These are phyloP conservation scores for Didymella pinodella DNA, from an alignment of 2,329 filamentous ascomycete species.

Conservation along the genomic window DNA sequence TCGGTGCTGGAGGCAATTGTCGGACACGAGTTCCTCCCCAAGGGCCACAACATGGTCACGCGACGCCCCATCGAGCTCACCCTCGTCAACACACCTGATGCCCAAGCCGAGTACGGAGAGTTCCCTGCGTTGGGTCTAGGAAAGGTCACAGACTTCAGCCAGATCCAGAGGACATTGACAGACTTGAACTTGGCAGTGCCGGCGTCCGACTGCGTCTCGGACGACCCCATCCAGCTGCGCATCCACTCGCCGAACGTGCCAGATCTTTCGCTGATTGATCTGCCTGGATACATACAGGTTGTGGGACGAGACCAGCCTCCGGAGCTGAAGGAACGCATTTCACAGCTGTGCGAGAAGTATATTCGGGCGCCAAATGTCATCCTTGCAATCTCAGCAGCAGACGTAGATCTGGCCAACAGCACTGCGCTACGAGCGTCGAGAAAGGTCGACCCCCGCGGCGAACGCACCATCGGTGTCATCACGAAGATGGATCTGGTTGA, in stretches of 20 bases:
- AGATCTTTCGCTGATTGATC: constrained; percentile 92
- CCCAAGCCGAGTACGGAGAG: constrained; percentile 89
- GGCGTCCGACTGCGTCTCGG: constrained; percentile 88
- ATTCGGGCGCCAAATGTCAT: constrained; percentile 97
- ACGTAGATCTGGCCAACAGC: constrained; percentile 96
- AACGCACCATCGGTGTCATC: constrained; percentile 97
- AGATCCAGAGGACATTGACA: constrained; percentile 91
- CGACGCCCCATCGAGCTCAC: constrained; percentile 94
- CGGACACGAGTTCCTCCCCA: constrained; percentile 95
- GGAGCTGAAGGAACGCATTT: constrained; percentile 93
- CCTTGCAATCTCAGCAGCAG: constrained; percentile 93
- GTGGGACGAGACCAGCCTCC: constrained; percentile 88
- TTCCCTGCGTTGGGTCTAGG: constrained; percentile 91
- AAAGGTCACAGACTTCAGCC: constrained; percentile 88
- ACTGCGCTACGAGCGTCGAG: constrained; percentile 89
- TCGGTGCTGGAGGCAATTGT: constrained; percentile 97
- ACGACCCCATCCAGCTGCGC: constrained; percentile 94
- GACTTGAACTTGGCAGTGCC: constrained; percentile 95
- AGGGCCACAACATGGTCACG: constrained; percentile 99
- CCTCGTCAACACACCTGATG: constrained; percentile 90
- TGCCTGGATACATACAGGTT: constrained; percentile 97
- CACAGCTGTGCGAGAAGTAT: constrained; percentile 96
- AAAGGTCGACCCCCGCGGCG: constrained; percentile 90
- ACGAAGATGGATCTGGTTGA: constrained; percentile 99
- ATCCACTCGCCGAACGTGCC: constrained; percentile 97